Percentiles rank a stretch among this genome's conserved stretches.
phyloP scores from a whole-genome alignment of 192 early-diverging fungal species.

The Podila verticillata region DNA sequence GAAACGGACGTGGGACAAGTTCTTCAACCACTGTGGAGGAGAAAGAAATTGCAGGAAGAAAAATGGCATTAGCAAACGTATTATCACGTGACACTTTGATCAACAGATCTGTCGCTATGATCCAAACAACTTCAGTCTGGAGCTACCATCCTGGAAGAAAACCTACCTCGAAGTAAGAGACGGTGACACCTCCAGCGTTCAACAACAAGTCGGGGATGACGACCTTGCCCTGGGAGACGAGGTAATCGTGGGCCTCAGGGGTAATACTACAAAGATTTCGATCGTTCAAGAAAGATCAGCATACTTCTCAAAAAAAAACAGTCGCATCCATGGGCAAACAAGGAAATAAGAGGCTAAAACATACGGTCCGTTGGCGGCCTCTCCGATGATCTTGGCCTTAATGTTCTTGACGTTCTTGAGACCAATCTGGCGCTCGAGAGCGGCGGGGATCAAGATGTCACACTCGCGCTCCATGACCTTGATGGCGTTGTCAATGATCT shows the following conservation, averaged over 20 bases:
- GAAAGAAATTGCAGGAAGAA: not conserved
- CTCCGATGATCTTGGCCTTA: slow-evolving; percentile 83
- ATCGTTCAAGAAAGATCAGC: no score
- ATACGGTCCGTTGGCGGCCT: slow-evolving; percentile 70
- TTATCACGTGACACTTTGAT: not conserved
- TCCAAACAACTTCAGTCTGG: not conserved
- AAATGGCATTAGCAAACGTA: not conserved
- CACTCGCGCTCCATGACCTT: slow-evolving; percentile 78
- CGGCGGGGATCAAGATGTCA: slow-evolving; percentile 85
- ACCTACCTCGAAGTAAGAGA: slow-evolving; percentile 69
- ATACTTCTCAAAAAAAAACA: no score
- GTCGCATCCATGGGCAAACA: no score
- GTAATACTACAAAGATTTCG: no score
- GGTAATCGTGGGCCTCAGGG: slow-evolving; percentile 65
- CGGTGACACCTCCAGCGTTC: slow-evolving; percentile 87
- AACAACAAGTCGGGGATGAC: slow-evolving; percentile 81
- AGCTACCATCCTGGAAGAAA: not conserved
- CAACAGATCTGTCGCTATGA: not conserved
- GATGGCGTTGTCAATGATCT: slow-evolving; percentile 64
- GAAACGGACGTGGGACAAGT: slow-evolving; percentile 84
- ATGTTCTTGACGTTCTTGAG: slow-evolving; percentile 76
- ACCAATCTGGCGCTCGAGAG: slow-evolving; percentile 83
- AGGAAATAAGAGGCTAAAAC: no score
- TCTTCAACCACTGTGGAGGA: slow-evolving; percentile 82
- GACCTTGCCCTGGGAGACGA: slow-evolving; percentile 66